These are phyloP conservation scores for Sphaerulina musiva DNA, from an alignment of 2,329 filamentous ascomycete genomes.

Conservation along the genomic window DNA sequence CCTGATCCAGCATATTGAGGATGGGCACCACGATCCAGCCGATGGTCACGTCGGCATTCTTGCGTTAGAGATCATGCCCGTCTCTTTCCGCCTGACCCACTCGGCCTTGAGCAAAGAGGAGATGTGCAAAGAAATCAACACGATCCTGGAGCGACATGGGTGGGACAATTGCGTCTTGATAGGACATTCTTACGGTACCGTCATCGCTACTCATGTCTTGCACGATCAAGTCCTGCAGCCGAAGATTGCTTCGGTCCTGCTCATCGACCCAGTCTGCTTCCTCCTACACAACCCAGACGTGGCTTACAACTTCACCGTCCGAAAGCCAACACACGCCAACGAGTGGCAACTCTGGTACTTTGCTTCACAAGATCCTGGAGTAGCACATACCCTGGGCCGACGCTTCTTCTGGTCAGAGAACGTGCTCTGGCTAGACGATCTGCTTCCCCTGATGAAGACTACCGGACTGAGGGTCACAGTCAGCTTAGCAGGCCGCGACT, in stretches of 20 bases:
- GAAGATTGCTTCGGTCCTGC: slow-evolving; percentile 45
- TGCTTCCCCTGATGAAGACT: slow-evolving; percentile 37
- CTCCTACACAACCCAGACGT: slow-evolving; percentile 63
- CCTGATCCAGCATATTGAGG: slow-evolving; percentile 6
- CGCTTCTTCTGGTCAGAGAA: slow-evolving; percentile 68
- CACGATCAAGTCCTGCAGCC: slow-evolving; percentile 40
- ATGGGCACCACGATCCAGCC: slow-evolving; percentile 20
- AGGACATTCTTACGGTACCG: slow-evolving; percentile 57
- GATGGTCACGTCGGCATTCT: slow-evolving; percentile 53
- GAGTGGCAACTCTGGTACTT: slow-evolving; percentile 68
- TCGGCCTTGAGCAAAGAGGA: slow-evolving; percentile 47
- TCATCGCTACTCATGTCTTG: slow-evolving; percentile 57
- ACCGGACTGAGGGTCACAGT: slow-evolving; percentile 46
- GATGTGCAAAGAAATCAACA: slow-evolving; percentile 52
- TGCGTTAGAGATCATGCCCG: slow-evolving; percentile 57
- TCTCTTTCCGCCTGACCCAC: slow-evolving; percentile 56
- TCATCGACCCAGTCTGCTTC: slow-evolving; percentile 60
- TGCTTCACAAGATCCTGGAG: slow-evolving; percentile 59
- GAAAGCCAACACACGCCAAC: slow-evolving; percentile 47
- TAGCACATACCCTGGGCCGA: slow-evolving; percentile 56
- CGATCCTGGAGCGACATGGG: slow-evolving; percentile 52
- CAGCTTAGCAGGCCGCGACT: slow-evolving; percentile 52
- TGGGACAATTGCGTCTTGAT: slow-evolving; percentile 55
- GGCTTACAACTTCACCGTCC: slow-evolving; percentile 62
- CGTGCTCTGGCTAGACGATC: slow-evolving; percentile 62